Conservation (phyloP, 179 eudicot genomes). For the Silene coronaria region DNA sequence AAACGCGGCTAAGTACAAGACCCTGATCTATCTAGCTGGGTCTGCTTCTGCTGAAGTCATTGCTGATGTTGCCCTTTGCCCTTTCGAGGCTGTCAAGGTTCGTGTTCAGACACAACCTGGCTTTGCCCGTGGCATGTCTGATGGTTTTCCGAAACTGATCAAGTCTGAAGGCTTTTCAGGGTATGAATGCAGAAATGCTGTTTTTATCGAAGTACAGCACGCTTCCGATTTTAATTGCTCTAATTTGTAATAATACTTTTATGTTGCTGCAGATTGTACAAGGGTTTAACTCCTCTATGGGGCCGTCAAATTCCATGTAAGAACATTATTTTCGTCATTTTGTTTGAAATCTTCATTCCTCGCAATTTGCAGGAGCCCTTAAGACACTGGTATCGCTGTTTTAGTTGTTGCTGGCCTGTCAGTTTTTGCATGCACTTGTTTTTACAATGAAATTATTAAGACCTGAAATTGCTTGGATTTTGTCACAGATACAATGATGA, state of each 20-base stretch:
- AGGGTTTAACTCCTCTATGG: constrained; percentile 85
- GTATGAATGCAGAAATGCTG: constrained; percentile 30
- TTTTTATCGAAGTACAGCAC: background rate
- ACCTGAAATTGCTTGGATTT: background rate
- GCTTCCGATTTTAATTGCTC: background rate
- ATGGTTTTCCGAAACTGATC: constrained; percentile 61
- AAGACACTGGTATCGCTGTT: too few species aligned
- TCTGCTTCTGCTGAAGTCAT: constrained; percentile 72
- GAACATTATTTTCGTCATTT: background rate
- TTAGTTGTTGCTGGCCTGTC: background rate
- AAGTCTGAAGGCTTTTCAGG: constrained; percentile 64
- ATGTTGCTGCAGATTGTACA: constrained; percentile 49
- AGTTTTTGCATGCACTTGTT: too few species aligned
- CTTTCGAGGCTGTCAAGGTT: constrained; percentile 77
- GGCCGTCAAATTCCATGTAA: constrained; percentile 91
- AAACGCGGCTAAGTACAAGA: constrained; percentile 52
- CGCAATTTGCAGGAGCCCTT: background rate
- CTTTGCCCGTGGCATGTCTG: constrained; percentile 68
- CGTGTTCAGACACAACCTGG: constrained; percentile 82
- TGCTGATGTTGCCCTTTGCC: constrained; percentile 75
- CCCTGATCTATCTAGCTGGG: constrained; percentile 61
- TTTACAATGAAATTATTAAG: background rate
- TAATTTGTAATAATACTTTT: background rate
- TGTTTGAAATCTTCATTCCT: background rate
- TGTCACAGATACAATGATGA: constrained; percentile 91